phyloP scores from a whole-genome alignment of 352 stramenopile species.

The Pythium volutum region DNA sequence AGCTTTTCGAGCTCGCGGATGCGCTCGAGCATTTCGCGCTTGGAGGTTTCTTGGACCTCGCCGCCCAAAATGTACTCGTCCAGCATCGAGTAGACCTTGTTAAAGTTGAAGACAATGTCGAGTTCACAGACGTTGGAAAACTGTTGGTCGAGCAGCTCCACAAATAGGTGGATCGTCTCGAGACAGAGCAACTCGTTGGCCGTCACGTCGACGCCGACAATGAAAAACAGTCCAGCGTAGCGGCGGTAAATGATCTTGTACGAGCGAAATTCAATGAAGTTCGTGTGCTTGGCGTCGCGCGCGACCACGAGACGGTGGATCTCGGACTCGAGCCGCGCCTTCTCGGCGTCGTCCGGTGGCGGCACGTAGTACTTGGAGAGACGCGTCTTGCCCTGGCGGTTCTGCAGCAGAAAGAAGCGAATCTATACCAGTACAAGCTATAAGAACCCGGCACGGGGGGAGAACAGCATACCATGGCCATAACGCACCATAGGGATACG shows the following conservation, averaged over 20 bases:
- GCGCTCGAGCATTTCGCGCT: slow-evolving; percentile 91
- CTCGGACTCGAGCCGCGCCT: slow-evolving; percentile 85
- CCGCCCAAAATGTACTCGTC: slow-evolving; percentile 95
- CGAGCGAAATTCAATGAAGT: slow-evolving; percentile 97
- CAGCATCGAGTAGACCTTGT: slow-evolving; percentile 94
- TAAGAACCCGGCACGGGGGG: not conserved
- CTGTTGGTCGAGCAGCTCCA: slow-evolving; percentile 97
- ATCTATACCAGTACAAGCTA: slow-evolving; percentile 58
- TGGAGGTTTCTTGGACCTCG: slow-evolving; percentile 92
- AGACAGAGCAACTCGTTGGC: slow-evolving; percentile 98
- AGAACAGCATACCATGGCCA: not conserved
- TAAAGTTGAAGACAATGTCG: slow-evolving; percentile 95
- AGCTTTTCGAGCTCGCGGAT: slow-evolving; percentile 92
- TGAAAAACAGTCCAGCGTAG: slow-evolving; percentile 99
- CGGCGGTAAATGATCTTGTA: slow-evolving; percentile 99
- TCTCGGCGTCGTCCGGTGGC: slow-evolving; percentile 78
- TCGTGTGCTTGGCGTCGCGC: slow-evolving; percentile 90
- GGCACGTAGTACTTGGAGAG: slow-evolving; percentile 98
- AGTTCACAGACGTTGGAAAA: slow-evolving; percentile 99
- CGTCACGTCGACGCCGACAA: slow-evolving; percentile 92
- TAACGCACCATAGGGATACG: not conserved
- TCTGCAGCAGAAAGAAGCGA: slow-evolving; percentile 98
- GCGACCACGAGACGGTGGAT: slow-evolving; percentile 89
- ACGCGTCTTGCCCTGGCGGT: slow-evolving; percentile 98
- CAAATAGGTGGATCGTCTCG: slow-evolving; percentile 98